phyloP scores from a whole-genome alignment of 1,139 yeast species.

The Protomyces macrosporus region DNA sequence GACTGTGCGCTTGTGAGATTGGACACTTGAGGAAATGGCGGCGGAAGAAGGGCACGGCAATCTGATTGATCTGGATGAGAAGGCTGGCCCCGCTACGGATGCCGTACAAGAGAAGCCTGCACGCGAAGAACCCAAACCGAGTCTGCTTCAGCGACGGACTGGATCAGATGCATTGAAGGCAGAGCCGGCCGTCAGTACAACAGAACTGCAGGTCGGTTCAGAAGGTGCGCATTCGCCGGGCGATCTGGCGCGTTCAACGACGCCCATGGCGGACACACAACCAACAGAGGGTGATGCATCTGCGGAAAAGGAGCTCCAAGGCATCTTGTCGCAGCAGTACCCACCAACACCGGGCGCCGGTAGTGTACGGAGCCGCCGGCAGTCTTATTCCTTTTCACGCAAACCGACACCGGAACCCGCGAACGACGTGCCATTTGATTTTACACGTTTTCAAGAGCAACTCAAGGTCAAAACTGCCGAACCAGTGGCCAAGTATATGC shows the following conservation, averaged over 20 bases:
- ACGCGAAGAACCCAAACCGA: too few species aligned
- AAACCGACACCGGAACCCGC: constrained; percentile 32
- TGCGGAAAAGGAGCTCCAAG: constrained; percentile 3
- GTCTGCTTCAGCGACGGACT: too few species aligned
- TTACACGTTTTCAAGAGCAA: constrained; percentile 69
- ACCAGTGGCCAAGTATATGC: constrained; percentile 79
- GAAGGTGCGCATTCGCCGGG: constrained; percentile 20
- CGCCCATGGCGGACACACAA: not conserved
- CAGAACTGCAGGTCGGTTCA: constrained; percentile 8
- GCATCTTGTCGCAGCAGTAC: constrained; percentile 16
- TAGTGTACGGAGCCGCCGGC: constrained; percentile 8
- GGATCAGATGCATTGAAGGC: not conserved
- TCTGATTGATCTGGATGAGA: not conserved
- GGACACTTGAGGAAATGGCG: too few species aligned
- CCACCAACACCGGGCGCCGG: constrained; percentile 16
- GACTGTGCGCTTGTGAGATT: too few species aligned
- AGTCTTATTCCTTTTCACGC: constrained; percentile 19
- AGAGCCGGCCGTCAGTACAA: constrained; percentile 8
- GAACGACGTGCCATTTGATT: constrained; percentile 57
- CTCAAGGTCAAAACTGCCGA: constrained; percentile 73
- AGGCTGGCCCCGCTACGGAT: too few species aligned
- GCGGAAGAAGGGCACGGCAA: not conserved
- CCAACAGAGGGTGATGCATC: not conserved
- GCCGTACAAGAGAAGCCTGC: too few species aligned
- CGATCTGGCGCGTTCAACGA: constrained; percentile 2